Conservation (phyloP, 129 eudicot species). For the Centella asiatica region DNA sequence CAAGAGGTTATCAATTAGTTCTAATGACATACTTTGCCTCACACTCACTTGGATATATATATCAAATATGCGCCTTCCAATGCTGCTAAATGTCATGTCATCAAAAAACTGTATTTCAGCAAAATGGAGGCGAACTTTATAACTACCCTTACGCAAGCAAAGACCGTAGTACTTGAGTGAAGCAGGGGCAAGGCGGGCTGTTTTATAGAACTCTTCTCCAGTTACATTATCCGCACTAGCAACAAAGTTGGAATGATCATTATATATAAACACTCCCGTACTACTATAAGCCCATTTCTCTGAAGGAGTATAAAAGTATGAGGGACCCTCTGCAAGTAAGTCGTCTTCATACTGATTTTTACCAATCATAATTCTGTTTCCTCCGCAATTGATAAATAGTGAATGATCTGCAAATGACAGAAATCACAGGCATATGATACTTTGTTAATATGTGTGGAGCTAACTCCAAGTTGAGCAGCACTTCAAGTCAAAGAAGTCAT, state of each 20-base stretch:
- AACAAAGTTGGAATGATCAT: conserved; percentile 11
- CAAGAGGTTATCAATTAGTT: not conserved
- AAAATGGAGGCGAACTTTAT: conserved; percentile 47
- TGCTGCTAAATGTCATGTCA: conserved; percentile 29
- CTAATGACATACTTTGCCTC: not conserved
- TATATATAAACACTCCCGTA: conserved; percentile 29
- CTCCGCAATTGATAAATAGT: conserved; percentile 45
- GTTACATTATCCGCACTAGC: conserved; percentile 2
- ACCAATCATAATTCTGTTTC: conserved; percentile 13
- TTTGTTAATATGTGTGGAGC: not conserved
- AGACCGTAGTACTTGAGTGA: conserved; percentile 38
- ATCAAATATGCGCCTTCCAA: conserved; percentile 45
- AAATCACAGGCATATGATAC: not conserved
- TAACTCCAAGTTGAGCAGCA: not conserved
- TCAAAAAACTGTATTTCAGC: conserved; percentile 35
- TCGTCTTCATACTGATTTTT: conserved; percentile 35
- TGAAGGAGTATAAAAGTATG: conserved; percentile 20
- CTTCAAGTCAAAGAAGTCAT: not conserved
- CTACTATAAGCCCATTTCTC: conserved; percentile 45
- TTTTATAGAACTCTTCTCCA: conserved; percentile 20
- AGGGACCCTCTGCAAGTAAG: conserved; percentile 13
- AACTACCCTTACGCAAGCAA: conserved; percentile 40
- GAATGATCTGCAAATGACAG: conserved; percentile 19
- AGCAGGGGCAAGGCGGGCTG: conserved; percentile 38
- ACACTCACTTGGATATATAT: conserved; percentile 41